Percentiles rank a stretch among this genome's conserved stretches.
Conservation (phyloP, 495 filamentous ascomycete species). For the Lasiosphaeris hirsuta region DNA sequence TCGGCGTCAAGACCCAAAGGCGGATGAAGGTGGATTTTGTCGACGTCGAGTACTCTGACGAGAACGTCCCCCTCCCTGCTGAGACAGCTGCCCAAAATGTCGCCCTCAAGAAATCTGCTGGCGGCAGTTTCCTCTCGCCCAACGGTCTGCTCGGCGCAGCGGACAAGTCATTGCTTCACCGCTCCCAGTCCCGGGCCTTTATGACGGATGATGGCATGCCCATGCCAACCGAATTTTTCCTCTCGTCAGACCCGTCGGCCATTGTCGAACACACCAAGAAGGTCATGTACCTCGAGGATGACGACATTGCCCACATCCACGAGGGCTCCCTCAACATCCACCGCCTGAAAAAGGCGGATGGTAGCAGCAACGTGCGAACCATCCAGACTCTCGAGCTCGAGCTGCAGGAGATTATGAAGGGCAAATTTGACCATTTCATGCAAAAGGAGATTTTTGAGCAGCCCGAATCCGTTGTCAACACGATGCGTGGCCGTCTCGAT, state of each 20-base stretch:
- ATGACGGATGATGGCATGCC: conserved; percentile 96
- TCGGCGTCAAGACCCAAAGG: conserved; percentile 90
- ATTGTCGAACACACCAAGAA: conserved; percentile 99
- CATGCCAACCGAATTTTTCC: conserved; percentile 98
- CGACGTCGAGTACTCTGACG: conserved; percentile 93
- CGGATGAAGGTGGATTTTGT: conserved; percentile 99
- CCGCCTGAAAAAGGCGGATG: conserved; percentile 93
- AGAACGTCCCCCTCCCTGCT: conserved; percentile 74
- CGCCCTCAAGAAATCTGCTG: conserved; percentile 76
- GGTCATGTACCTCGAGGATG: conserved; percentile 97
- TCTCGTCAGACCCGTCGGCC: conserved; percentile 95
- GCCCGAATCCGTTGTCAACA: conserved; percentile 98
- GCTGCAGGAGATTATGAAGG: conserved; percentile 99
- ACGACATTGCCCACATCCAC: conserved; percentile 98
- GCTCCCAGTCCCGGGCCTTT: conserved; percentile 97
- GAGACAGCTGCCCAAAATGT: conserved; percentile 96
- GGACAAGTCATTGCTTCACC: conserved; percentile 95
- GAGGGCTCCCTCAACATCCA: conserved; percentile 98
- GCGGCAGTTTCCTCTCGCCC: conserved; percentile 54
- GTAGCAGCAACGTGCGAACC: conserved; percentile 89
- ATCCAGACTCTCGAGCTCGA: conserved; percentile 98
- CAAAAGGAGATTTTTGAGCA: conserved; percentile 99
- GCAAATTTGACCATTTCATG: conserved; percentile 99
- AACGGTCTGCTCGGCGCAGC: conserved; percentile 77
- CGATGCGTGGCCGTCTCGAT: conserved; percentile 97